A percentile compares a stretch with the other conserved stretches of the same genome.
phyloP scores from a whole-genome alignment of 805 yeast species.

The Candida germanica region DNA sequence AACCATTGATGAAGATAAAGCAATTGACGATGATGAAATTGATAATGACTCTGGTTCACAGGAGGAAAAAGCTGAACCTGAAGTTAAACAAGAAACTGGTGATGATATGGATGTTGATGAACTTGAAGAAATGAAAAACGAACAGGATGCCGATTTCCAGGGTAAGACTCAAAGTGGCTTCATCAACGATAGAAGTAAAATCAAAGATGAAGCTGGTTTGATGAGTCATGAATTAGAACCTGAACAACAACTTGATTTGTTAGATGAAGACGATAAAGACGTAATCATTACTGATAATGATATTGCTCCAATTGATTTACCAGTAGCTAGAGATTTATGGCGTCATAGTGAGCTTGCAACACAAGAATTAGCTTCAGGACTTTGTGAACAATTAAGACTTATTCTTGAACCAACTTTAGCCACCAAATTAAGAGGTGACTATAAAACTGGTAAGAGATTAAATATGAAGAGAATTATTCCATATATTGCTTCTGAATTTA shows the following conservation, averaged over 20 bases:
- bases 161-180: constrained; percentile 51
- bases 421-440: constrained; percentile 93
- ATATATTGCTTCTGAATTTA: constrained; percentile 94
- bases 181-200: constrained; percentile 44
- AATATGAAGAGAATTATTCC: constrained; percentile 98
- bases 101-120: constrained; percentile 31
- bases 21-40: constrained; percentile 66
- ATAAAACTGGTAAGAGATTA: constrained; percentile 93
- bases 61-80: constrained; percentile 20
- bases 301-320: constrained; percentile 49
- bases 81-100: constrained; percentile 29
- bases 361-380: constrained; percentile 77
- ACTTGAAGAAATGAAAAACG: constrained; percentile 26
- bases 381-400: constrained; percentile 89
- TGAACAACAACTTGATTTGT: constrained; percentile 17
- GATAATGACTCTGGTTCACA: constrained; percentile 18
- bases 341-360: constrained; percentile 78
- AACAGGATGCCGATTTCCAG: constrained; percentile 43
- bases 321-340: constrained; percentile 80
- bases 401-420: constrained; percentile 94
- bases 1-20: constrained; percentile 72
- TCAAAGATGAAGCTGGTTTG: constrained; percentile 25
- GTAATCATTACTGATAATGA: constrained; percentile 16
- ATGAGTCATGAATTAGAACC: constrained; percentile 20
- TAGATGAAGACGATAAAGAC: constrained; percentile 17